Base-by-base conservation (phyloP, 164 flowering plant species). In the Litsea cubeba region DNA sequence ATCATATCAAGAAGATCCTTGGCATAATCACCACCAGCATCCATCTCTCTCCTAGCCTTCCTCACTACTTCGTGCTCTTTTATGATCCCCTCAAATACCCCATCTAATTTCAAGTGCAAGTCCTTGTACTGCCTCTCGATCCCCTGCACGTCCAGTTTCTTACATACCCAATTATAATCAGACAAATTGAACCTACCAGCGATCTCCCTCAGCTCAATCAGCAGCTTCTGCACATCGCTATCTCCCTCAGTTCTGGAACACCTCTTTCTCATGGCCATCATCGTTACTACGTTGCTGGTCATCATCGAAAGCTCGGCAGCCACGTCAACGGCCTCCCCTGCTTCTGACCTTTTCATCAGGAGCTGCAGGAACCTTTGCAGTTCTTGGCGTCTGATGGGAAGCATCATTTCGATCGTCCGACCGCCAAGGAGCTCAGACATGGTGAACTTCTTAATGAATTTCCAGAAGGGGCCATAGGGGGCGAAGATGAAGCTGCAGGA, bases 391-490 rank as follows among this genome's bases (percentile, higher is more conserved):
- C 89, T 71, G 22, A 86, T 25, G 3, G 83, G 82, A 0, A 49
- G 75, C 8, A 85, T 76, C 8, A 71, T 76, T 18, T 72, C 65
- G 12, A 88, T 80, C 4, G 72, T 0, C 23, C 24, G 8, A 69
- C 50, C 0, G 81, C 72, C 23, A 78, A 88, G 68, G 24, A 88
- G 88, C 78, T 88, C 85, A 15, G 72, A 69, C 69, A 77, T 82
- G 79, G 82, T 75, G 23, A 88, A 11, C 49, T 87, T 90, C 72
- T 82, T 87, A 70, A 90, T 76, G 78, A 83, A 85, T 22, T 81
- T 86, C 94, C 91, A 87, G 79, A 83, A 88, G 0, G 87, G 79
- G n/a, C 89, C 88, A 83, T 83, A 83, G 3, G 72, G 70, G 65
- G 84, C 79, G 80, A 83, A 86, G 57, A 85, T 77, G 62, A 88